These are phyloP conservation scores for Paecilomyces dactylethromorphus DNA, from an alignment of 2,329 filamentous ascomycete species.

Conservation along the genomic window DNA sequence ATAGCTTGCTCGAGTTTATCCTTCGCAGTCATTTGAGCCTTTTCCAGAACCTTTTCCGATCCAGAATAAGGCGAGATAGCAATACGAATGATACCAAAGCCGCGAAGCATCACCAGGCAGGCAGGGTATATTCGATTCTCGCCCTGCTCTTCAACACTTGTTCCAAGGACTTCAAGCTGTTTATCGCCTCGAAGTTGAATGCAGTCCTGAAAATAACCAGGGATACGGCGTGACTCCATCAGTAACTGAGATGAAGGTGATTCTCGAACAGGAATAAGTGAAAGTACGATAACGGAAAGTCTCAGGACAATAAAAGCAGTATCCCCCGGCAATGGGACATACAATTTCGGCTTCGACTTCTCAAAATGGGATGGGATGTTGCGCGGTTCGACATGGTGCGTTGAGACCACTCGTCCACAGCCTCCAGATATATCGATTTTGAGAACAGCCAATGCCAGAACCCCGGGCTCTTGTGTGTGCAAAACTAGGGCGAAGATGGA, in stretches of 20 bases:
- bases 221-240: slow-evolving; percentile 56
- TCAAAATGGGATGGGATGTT: slow-evolving; percentile 42
- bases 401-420: slow-evolving; percentile 53
- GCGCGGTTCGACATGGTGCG: slow-evolving; percentile 63
- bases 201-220: slow-evolving; percentile 74
- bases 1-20: slow-evolving; percentile 91
- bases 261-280: slow-evolving; percentile 60
- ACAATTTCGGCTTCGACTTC: slow-evolving; percentile 55
- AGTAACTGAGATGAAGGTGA: slow-evolving; percentile 72
- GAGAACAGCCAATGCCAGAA: slow-evolving; percentile 58
- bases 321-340: slow-evolving; percentile 70
- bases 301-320: slow-evolving; percentile 79
- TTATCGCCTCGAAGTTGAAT: slow-evolving; percentile 63
- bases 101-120: slow-evolving; percentile 50
- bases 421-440: slow-evolving; percentile 58
- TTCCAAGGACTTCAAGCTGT: slow-evolving; percentile 45
- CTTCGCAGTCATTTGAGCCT: slow-evolving; percentile 63
- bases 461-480: slow-evolving; percentile 32
- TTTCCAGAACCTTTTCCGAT: slow-evolving; percentile 43
- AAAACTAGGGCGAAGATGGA: slow-evolving; percentile 57
- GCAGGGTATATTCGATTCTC: slow-evolving; percentile 32
- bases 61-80: slow-evolving; percentile 30
- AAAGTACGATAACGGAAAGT: slow-evolving; percentile 69
- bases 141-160: slow-evolving; percentile 40
- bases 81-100: slow-evolving; percentile 53